Evolutionary conservation across 2,329 filamentous ascomycete genomes (phyloP).

Genomic region (Dothidotthia symphoricarpi): DNA sequence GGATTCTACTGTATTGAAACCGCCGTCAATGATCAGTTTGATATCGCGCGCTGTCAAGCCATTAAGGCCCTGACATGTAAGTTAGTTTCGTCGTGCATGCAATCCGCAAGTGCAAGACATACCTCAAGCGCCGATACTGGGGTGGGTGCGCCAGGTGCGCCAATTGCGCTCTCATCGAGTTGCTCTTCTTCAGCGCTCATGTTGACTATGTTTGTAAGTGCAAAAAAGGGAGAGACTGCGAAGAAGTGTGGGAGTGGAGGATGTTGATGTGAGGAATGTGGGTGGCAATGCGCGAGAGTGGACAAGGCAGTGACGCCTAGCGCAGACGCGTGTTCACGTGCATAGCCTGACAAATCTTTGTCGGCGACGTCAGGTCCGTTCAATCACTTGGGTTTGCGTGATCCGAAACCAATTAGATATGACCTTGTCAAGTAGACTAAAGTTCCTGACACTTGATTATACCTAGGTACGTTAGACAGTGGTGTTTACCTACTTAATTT

Average conservation of each 20-base stretch:
- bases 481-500: too few relatives aligned
- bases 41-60: conserved; percentile 95
- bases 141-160: conserved; percentile 89
- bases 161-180: conserved; percentile 64
- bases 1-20: conserved; percentile 92
- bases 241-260: neutral
- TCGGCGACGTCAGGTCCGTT: neutral
- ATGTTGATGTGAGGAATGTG: conserved; percentile 2
- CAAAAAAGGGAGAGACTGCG: neutral
- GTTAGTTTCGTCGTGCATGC: conserved; percentile 7
- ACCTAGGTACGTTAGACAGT: too few relatives aligned
- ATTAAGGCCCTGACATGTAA: conserved; percentile 67
- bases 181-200: conserved; percentile 60
- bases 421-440: too few relatives aligned
- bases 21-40: conserved; percentile 85
- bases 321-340: too few relatives aligned
- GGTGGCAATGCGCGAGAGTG: conserved; percentile 15
- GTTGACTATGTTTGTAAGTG: conserved; percentile 2
- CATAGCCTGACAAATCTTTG: too few relatives aligned
- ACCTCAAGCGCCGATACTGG: conserved; percentile 85
- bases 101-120: conserved; percentile 28
- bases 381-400: too few relatives aligned
- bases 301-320: neutral
- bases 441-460: too few relatives aligned
- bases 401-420: too few relatives aligned